Evolutionary conservation across 352 stramenopile genomes (phyloP).

Genomic region (Phytophthora fragariae): DNA sequence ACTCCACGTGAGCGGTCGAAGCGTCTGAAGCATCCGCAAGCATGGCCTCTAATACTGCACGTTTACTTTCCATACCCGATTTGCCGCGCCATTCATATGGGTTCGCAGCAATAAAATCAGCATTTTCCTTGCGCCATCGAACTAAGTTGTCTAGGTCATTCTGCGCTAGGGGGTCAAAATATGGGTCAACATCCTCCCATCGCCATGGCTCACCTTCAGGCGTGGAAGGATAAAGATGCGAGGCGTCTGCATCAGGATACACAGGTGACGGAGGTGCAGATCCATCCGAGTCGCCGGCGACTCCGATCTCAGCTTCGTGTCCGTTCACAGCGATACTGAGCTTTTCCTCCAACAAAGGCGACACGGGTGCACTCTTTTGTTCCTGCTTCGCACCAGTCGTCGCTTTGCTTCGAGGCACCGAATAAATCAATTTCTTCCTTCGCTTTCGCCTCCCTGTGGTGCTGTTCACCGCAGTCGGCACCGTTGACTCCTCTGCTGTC

Average conservation of each 20-base stretch:
- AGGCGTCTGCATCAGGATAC: slow-evolving; percentile 49
- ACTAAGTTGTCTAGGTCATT: slow-evolving; percentile 63
- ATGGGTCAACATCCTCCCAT: slow-evolving; percentile 68
- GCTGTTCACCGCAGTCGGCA: slow-evolving; percentile 6
- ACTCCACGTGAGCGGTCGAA: slow-evolving; percentile 35
- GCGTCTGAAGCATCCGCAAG: slow-evolving; percentile 48
- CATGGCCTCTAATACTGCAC: slow-evolving; percentile 55
- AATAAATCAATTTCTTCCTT: slow-evolving; percentile 53
- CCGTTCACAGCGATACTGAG: slow-evolving; percentile 33
- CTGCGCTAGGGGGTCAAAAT: slow-evolving; percentile 64
- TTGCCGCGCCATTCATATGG: slow-evolving; percentile 22
- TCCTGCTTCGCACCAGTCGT: slow-evolving; percentile 29
- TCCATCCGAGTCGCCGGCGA: background rate
- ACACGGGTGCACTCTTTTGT: slow-evolving; percentile 20
- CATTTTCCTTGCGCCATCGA: slow-evolving; percentile 58
- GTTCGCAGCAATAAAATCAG: slow-evolving; percentile 64
- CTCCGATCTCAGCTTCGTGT: slow-evolving; percentile 16
- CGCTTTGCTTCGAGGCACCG: slow-evolving; percentile 27
- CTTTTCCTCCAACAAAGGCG: slow-evolving; percentile 33
- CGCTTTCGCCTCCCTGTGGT: slow-evolving; percentile 47
- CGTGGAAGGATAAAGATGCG: slow-evolving; percentile 50
- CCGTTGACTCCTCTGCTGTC: slow-evolving; percentile 18
- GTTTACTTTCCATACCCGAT: slow-evolving; percentile 36
- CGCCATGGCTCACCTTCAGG: slow-evolving; percentile 54
- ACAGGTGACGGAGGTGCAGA: slow-evolving; percentile 48